These are phyloP conservation scores for Tuber borchii DNA, from an alignment of 495 filamentous ascomycete species.

Conservation along the genomic window DNA sequence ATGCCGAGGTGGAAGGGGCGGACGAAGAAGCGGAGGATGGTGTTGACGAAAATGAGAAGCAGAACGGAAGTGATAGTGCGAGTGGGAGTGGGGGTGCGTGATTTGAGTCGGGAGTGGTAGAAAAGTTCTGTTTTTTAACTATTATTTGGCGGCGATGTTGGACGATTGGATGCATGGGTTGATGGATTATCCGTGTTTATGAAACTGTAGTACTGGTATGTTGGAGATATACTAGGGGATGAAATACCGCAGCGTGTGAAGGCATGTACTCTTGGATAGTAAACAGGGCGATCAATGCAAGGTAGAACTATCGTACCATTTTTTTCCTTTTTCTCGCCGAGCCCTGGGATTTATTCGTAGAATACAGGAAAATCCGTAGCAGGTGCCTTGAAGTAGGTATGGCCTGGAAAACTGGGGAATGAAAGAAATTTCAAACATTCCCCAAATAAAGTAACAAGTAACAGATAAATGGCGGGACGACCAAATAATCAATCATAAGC, in stretches of 20 bases:
- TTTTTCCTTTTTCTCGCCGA: too few species aligned
- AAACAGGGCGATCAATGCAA: background rate
- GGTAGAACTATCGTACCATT: background rate
- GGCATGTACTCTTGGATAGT: background rate
- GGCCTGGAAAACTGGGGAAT: too few species aligned
- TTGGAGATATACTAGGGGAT: background rate
- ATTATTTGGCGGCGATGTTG: background rate
- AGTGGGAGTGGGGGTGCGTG: background rate
- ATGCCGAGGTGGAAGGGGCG: constrained; percentile 34
- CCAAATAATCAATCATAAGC: too few species aligned
- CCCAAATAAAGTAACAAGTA: too few species aligned
- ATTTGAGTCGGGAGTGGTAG: background rate
- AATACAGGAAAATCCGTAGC: too few species aligned
- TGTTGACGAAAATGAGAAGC: constrained; percentile 46
- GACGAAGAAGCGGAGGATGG: constrained; percentile 38
- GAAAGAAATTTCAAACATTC: too few species aligned
- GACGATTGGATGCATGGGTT: background rate
- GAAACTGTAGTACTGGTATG: background rate
- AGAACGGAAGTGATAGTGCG: constrained; percentile 10
- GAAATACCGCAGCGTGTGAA: background rate
- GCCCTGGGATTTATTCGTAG: too few species aligned
- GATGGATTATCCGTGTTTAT: background rate
- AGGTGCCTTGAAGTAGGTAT: too few species aligned
- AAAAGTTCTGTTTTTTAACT: background rate
- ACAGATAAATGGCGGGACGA: too few species aligned